A percentile compares a stretch with the other conserved stretches of the same genome.
These are phyloP conservation scores for Penicillium mononematosum DNA, from an alignment of 495 filamentous ascomycete genomes.

Conservation along the genomic window DNA sequence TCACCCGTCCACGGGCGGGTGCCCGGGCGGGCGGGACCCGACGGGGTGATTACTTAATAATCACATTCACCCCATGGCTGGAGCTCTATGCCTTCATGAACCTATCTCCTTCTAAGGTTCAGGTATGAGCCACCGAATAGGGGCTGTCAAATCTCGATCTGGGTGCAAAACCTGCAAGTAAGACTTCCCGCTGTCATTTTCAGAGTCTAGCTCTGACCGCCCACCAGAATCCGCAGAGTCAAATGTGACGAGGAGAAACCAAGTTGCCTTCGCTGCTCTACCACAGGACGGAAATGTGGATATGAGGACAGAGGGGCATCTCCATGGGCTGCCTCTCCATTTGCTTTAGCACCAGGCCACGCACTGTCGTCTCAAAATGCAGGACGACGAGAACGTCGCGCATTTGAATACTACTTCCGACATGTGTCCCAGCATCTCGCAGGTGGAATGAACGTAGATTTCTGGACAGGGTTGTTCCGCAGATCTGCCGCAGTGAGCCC, in stretches of 20 bases:
- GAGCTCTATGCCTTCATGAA: neutral
- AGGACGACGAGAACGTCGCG: slow-evolving; percentile 33
- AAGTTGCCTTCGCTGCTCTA: slow-evolving; percentile 54
- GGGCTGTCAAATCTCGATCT: slow-evolving; percentile 20
- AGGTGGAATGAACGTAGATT: slow-evolving; percentile 45
- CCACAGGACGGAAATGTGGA: slow-evolving; percentile 49
- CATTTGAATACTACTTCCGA: slow-evolving; percentile 54
- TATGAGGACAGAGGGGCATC: slow-evolving; percentile 11
- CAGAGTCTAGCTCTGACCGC: neutral
- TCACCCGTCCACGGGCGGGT: no score
- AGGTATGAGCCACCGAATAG: slow-evolving; percentile 16
- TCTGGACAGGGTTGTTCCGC: slow-evolving; percentile 55
- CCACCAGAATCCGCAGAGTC: slow-evolving; percentile 55
- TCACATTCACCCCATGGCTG: neutral
- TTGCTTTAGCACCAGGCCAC: neutral
- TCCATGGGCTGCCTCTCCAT: neutral
- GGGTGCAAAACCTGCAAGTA: slow-evolving; percentile 34
- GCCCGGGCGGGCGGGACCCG: no score
- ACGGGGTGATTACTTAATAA: neutral
- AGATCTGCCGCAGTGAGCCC: slow-evolving; percentile 54
- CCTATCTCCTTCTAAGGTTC: neutral
- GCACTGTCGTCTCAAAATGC: slow-evolving; percentile 14
- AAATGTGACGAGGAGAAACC: slow-evolving; percentile 68
- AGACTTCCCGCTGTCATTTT: neutral
- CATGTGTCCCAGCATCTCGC: slow-evolving; percentile 48